phyloP scores from a whole-genome alignment of 768 basidiomycete species.

The Suillus weaverae region DNA sequence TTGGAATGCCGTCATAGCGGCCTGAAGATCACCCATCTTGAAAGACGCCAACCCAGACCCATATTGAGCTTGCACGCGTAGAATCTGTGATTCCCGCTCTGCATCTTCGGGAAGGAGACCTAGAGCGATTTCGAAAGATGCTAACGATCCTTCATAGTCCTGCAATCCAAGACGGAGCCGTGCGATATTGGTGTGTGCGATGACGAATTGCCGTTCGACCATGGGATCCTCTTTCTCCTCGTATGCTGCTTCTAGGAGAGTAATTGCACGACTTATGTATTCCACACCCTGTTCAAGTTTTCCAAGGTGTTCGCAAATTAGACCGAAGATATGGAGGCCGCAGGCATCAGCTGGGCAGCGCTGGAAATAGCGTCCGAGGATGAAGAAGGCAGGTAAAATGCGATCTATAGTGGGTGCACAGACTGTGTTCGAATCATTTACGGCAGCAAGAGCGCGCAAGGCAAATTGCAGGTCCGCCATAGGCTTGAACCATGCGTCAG shows the following conservation, averaged over 20 bases:
- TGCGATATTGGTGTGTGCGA: slow-evolving; percentile 81
- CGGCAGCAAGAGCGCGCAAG: slow-evolving; percentile 50
- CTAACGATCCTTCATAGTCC: slow-evolving; percentile 60
- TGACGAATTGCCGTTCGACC: slow-evolving; percentile 76
- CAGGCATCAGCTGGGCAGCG: slow-evolving; percentile 66
- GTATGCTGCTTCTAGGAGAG: slow-evolving; percentile 80
- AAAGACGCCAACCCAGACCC: slow-evolving; percentile 74
- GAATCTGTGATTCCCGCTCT: slow-evolving; percentile 36
- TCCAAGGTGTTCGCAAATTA: slow-evolving; percentile 84
- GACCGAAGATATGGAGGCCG: slow-evolving; percentile 79
- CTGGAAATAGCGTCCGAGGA: slow-evolving; percentile 73
- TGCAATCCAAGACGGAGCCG: slow-evolving; percentile 65
- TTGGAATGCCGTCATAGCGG: slow-evolving; percentile 69
- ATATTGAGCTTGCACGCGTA: slow-evolving; percentile 66
- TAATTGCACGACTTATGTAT: slow-evolving; percentile 61
- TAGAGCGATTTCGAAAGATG: slow-evolving; percentile 70
- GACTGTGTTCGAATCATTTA: slow-evolving; percentile 25
- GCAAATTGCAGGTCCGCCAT: slow-evolving; percentile 81
- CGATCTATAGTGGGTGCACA: slow-evolving; percentile 37
- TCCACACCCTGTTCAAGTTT: slow-evolving; percentile 60
- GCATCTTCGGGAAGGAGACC: slow-evolving; percentile 63
- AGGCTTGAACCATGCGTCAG: slow-evolving; percentile 48
- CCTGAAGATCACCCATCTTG: slow-evolving; percentile 58
- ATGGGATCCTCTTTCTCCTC: slow-evolving; percentile 81
- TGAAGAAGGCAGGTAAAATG: slow-evolving; percentile 78